Conservation (phyloP, 1,139 yeast species). For the Candida sanyaensis region DNA sequence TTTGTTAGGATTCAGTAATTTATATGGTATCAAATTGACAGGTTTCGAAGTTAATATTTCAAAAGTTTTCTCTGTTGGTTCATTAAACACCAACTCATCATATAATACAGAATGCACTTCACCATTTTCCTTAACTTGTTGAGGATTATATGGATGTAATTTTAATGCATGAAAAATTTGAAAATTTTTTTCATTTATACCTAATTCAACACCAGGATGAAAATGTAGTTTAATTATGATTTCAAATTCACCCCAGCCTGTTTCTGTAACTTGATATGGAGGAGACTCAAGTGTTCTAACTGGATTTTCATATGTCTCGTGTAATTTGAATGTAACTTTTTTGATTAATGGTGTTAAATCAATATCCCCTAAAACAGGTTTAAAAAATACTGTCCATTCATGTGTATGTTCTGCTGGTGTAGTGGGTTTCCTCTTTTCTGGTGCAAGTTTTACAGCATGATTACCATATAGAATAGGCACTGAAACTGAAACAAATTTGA, state of each 20-base stretch:
- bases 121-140: slow-evolving; percentile 42
- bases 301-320: slow-evolving; percentile 89
- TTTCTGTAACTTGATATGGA: slow-evolving; percentile 93
- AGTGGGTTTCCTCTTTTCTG: slow-evolving; percentile 59
- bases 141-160: slow-evolving; percentile 81
- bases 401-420: slow-evolving; percentile 94
- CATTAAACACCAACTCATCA: slow-evolving; percentile 93
- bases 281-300: slow-evolving; percentile 83
- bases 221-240: slow-evolving; percentile 85
- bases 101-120: slow-evolving; percentile 69
- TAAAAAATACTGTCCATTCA: slow-evolving; percentile 90
- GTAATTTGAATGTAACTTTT: slow-evolving; percentile 90
- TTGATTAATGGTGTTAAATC: slow-evolving; percentile 84
- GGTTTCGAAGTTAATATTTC: slow-evolving; percentile 75
- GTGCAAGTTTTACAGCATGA: slow-evolving; percentile 71
- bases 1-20: slow-evolving; percentile 44
- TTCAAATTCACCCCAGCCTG: slow-evolving; percentile 99
- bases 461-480: slow-evolving; percentile 91
- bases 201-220: slow-evolving; percentile 67
- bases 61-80: slow-evolving; percentile 90
- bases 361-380: slow-evolving; percentile 74
- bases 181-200: slow-evolving; percentile 77
- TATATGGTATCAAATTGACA: slow-evolving; percentile 69
- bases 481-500: slow-evolving; percentile 73
- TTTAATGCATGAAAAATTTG: slow-evolving; percentile 87